Evolutionary conservation across 176 grass and related monocot genomes (phyloP).

Genomic region (Triticum timopheevii): DNA sequence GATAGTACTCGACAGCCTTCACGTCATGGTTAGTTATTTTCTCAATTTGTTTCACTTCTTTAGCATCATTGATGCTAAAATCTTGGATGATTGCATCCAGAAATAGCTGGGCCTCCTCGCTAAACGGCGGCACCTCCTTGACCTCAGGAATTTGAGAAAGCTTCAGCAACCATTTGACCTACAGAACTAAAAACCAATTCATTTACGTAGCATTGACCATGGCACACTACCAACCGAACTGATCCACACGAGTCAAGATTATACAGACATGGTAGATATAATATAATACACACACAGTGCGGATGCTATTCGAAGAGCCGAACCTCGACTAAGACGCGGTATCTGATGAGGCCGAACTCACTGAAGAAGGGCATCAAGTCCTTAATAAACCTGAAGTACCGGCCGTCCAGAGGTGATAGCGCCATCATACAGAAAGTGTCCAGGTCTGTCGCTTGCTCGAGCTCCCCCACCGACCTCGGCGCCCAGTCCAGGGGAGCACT

Average conservation of each 20-base stretch:
- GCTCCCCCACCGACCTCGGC: slow-evolving; percentile 33
- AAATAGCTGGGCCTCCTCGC: slow-evolving; percentile 59
- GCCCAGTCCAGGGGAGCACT: slow-evolving; percentile 22
- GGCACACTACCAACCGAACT: not conserved
- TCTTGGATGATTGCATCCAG: slow-evolving; percentile 63
- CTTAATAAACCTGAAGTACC: slow-evolving; percentile 50
- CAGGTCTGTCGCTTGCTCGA: slow-evolving; percentile 12
- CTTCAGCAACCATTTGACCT: slow-evolving; percentile 91
- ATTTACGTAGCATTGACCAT: not conserved
- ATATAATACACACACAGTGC: not conserved
- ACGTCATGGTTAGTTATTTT: slow-evolving; percentile 96
- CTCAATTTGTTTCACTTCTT: slow-evolving; percentile 87
- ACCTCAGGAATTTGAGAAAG: slow-evolving; percentile 83
- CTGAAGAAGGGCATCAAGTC: slow-evolving; percentile 82
- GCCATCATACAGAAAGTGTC: slow-evolving; percentile 62
- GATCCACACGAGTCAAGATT: slow-evolving; percentile 1
- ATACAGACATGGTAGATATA: not conserved
- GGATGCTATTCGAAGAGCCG: not conserved
- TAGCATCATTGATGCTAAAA: slow-evolving; percentile 63
- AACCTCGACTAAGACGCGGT: slow-evolving; percentile 88
- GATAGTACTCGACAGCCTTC: slow-evolving; percentile 90
- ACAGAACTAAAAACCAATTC: slow-evolving; percentile 23
- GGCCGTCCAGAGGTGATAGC: slow-evolving; percentile 87
- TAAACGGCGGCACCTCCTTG: slow-evolving; percentile 81
- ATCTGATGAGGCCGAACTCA: slow-evolving; percentile 90